These are phyloP conservation scores for Taxawa tesnikishii DNA, from an alignment of 2,329 filamentous ascomycete genomes.

Conservation along the genomic window DNA sequence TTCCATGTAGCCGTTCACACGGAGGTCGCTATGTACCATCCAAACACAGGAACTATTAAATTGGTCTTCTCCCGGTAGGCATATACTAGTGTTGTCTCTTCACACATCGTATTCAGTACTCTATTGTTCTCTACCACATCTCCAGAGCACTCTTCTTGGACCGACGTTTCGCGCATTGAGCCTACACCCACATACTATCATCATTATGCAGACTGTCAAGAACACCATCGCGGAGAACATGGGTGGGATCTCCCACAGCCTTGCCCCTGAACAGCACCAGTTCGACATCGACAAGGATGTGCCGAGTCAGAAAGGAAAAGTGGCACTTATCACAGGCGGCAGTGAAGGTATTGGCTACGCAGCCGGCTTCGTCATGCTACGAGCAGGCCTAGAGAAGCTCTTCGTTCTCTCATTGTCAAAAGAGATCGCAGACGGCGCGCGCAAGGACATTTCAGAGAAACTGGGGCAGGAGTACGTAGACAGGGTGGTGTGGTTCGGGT, in stretches of 20 bases:
- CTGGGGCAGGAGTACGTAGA: conserved; percentile 43
- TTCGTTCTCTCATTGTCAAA: conserved; percentile 46
- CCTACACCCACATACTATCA: no score
- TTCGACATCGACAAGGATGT: conserved; percentile 29
- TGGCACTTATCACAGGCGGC: conserved; percentile 53
- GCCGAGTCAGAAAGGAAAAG: conserved; percentile 48
- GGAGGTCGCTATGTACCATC: no score
- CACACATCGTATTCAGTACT: no score
- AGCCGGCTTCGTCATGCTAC: conserved; percentile 47
- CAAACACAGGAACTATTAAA: no score
- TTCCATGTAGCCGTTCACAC: no score
- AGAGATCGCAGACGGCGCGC: conserved; percentile 42
- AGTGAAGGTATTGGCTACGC: conserved; percentile 56
- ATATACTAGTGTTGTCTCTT: no score
- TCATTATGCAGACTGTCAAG: conserved; percentile 10
- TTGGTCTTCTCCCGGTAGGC: no score
- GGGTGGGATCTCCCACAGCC: conserved; percentile 7
- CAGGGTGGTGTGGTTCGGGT: conserved; percentile 45
- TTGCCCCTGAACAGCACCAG: conserved; percentile 5
- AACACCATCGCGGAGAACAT: conserved; percentile 12
- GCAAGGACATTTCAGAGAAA: conserved; percentile 41
- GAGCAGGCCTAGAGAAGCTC: conserved; percentile 48
- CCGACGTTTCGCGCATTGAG: no score
- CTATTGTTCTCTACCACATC: no score
- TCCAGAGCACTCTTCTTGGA: no score